Percentiles rank a stretch among this genome's conserved stretches.
phyloP scores from a whole-genome alignment of 2,329 filamentous ascomycete species.

The Alternaria gaisen region DNA sequence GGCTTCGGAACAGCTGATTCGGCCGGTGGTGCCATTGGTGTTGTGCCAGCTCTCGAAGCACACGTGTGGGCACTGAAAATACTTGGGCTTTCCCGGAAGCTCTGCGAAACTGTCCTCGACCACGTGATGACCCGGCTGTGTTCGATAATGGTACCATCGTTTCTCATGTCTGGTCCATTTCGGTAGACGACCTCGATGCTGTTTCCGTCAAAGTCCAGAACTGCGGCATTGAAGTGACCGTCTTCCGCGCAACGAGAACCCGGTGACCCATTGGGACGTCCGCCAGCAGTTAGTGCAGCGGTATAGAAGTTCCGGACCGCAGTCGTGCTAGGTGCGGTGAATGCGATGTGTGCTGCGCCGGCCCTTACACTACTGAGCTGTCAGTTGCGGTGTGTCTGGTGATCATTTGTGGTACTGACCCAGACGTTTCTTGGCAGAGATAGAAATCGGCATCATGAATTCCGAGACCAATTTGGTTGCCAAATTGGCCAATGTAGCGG shows the following conservation, averaged over 20 bases:
- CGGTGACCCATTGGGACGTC: constrained; percentile 65
- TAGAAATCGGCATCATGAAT: constrained; percentile 70
- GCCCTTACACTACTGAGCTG: constrained; percentile 54
- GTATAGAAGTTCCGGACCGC: constrained; percentile 77
- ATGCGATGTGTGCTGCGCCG: constrained; percentile 68
- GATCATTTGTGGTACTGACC: constrained; percentile 54
- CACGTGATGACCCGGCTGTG: constrained; percentile 57
- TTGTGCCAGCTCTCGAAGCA: constrained; percentile 36
- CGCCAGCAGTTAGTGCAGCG: constrained; percentile 72
- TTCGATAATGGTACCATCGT: constrained; percentile 53
- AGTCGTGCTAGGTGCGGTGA: constrained; percentile 72
- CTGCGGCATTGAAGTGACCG: constrained; percentile 68
- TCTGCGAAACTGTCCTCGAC: constrained; percentile 44
- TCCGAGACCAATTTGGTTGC: constrained; percentile 69
- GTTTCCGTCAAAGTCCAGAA: constrained; percentile 84
- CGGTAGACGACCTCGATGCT: constrained; percentile 79
- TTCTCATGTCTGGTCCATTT: constrained; percentile 50
- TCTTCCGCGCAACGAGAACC: constrained; percentile 62
- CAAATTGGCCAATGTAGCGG: constrained; percentile 70
- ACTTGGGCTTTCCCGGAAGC: constrained; percentile 44
- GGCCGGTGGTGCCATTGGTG: constrained; percentile 33
- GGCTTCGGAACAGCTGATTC: constrained; percentile 38
- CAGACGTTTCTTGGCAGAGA: constrained; percentile 67
- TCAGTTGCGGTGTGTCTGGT: constrained; percentile 33
- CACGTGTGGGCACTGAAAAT: constrained; percentile 40